Conservation (phyloP, 2,329 filamentous ascomycete genomes). For the Mariannaea elegans region DNA sequence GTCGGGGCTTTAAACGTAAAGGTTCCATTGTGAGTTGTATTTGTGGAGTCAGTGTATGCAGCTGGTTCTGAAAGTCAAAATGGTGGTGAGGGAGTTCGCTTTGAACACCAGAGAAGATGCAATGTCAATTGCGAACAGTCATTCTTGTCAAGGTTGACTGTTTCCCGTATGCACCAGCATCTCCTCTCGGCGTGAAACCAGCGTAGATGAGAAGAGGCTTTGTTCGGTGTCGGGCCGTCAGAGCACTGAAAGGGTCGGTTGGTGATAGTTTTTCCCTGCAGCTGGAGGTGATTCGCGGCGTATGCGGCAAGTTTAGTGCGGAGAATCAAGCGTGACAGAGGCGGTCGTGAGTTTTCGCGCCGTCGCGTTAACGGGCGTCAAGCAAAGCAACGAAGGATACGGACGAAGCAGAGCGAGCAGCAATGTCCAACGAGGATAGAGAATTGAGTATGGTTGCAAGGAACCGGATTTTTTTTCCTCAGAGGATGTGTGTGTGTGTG, state of each 20-base stretch:
- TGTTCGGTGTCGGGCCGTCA: neutral
- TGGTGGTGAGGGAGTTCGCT: conserved; percentile 20
- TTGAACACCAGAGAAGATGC: conserved; percentile 28
- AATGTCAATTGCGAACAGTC: conserved; percentile 41
- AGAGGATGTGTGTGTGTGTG: conserved; percentile 2
- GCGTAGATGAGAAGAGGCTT: conserved; percentile 4
- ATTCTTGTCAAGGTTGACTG: conserved; percentile 40
- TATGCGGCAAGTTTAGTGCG: conserved; percentile 1
- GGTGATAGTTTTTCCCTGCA: neutral
- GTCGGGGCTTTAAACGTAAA: conserved; percentile 61
- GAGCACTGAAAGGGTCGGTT: neutral
- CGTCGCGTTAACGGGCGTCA: conserved; percentile 16
- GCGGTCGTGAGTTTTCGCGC: conserved; percentile 1
- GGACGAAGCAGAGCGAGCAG: neutral
- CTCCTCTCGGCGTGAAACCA: conserved; percentile 21
- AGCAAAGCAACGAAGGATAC: neutral
- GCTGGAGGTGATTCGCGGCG: conserved; percentile 3
- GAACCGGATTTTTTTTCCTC: conserved; percentile 3
- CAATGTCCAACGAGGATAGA: conserved; percentile 14
- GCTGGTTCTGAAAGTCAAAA: conserved; percentile 24
- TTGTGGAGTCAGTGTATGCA: conserved; percentile 9
- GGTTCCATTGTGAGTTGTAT: conserved; percentile 58
- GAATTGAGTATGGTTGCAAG: conserved; percentile 11
- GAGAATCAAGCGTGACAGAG: neutral
- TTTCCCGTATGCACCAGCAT: conserved; percentile 38